These are phyloP conservation scores for Aphanomyces euteiches DNA, from an alignment of 352 stramenopile genomes.

Conservation along the genomic window DNA sequence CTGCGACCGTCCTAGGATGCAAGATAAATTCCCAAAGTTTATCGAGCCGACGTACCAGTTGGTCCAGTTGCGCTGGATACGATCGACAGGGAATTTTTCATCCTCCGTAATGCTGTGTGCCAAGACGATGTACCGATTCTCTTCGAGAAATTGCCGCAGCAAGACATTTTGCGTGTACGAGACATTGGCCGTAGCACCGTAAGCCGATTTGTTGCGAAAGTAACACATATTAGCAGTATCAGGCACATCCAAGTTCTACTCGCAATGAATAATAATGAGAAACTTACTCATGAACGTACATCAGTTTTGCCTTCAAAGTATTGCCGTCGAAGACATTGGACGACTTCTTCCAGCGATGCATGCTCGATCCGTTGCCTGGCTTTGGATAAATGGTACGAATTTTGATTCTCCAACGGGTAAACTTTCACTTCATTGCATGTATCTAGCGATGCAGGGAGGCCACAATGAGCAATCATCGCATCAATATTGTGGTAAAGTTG, in stretches of 20 bases:
- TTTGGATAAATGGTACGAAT: constrained; percentile 26
- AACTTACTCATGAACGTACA: background rate
- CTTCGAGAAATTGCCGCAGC: constrained; percentile 23
- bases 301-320: constrained; percentile 22
- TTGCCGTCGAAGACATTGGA: constrained; percentile 10
- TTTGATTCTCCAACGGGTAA: constrained; percentile 20
- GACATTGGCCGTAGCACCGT: constrained; percentile 16
- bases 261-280: background rate
- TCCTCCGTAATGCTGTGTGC: constrained; percentile 29
- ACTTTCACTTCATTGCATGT: constrained; percentile 22
- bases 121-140: constrained; percentile 25
- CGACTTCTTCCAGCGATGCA: constrained; percentile 21
- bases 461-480: constrained; percentile 21
- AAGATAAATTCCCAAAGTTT: background rate
- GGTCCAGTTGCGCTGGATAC: constrained; percentile 30
- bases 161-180: constrained; percentile 27
- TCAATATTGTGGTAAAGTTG: constrained; percentile 30
- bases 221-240: constrained; percentile 21
- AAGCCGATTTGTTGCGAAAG: constrained; percentile 28
- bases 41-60: constrained; percentile 20
- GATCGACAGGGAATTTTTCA: constrained; percentile 29
- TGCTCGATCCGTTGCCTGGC: constrained; percentile 25
- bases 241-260: constrained; percentile 12
- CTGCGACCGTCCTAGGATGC: constrained; percentile 10
- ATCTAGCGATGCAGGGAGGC: background rate